Evolutionary conservation across 805 yeast species (phyloP), one percentile per base, ranked within the genome.

Genomic region (Groenewaldozyma tartarivorans): DNA sequence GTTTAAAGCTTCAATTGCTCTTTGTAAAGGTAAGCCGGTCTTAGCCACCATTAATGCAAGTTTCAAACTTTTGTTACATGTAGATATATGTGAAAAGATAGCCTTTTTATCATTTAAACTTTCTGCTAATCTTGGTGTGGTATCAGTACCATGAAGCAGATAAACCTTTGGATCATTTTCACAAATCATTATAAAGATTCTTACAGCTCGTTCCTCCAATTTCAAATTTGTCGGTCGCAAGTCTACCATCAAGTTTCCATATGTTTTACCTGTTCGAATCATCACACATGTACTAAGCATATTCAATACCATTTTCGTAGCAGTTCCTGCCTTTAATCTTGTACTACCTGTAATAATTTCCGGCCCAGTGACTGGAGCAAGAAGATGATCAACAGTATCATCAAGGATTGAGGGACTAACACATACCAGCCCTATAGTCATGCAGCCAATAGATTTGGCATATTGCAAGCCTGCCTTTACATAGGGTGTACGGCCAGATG

Each of bases 401-500:
- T 40, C 21, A n/a, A 36, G 20, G 4, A 20, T 48, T 13, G 54
- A 45, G 9, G 49, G 49, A 5, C 20, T 20, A 11, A 52, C 53
- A 29, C 54, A 49, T 9, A 47, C 43, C 5, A 52, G 33, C 13
- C 54, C 56, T 1, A 48, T 38, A n/a, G 58, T 54, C 16, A 40
- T 31, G 34, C 52, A 51, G 3, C 58, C 58, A 3, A 45, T 15
- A 13, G 31, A 32, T 36, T 47, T 46, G 11, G 52, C 56, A 38
- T 49, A 53, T 9, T 39, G 36, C 32, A 55, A 20, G 7, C 49
- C 57, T 4, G 53, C 50, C 11, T 52, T 31, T 15, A 53, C 58
- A 44, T 52, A 55, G 6, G 59, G 59, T 7, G 59, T 55, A 41
- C 59, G 40, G 5, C 59, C 59, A 4, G 59, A 55, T 9, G 58